Percentiles rank a stretch among this genome's conserved stretches.
Conservation (phyloP, 306 rosid species). For the Cicer judaicum region DNA sequence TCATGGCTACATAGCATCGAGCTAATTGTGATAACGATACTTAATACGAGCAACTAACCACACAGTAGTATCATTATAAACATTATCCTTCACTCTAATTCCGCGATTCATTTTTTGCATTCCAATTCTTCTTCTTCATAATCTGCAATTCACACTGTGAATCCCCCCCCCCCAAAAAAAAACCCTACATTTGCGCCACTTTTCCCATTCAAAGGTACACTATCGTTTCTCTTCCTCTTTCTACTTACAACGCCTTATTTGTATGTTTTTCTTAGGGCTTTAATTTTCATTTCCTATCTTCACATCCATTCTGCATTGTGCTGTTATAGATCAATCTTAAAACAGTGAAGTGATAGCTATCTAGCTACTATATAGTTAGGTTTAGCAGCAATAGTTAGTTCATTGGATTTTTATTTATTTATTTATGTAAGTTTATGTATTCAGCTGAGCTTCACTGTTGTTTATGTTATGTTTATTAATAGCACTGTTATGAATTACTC, state of each 20-base stretch:
- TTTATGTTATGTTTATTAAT: not conserved
- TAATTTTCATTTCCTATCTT: slow-evolving; percentile 3
- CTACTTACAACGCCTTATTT: not conserved
- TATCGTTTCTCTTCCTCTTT: not conserved
- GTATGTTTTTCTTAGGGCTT: slow-evolving; percentile 32
- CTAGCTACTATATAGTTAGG: too few species aligned
- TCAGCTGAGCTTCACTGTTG: not conserved
- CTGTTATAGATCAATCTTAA: not conserved
- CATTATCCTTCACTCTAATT: slow-evolving; percentile 13
- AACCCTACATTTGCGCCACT: slow-evolving; percentile 45
- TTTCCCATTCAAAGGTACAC: slow-evolving; percentile 23
- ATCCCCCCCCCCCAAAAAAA: slow-evolving; percentile 29
- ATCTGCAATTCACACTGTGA: slow-evolving; percentile 27
- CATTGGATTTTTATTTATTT: too few species aligned
- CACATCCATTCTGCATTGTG: not conserved
- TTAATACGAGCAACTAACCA: not conserved
- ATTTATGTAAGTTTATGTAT: too few species aligned
- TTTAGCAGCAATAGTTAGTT: not conserved
- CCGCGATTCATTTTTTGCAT: not conserved
- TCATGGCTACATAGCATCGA: not conserved
- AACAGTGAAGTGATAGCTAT: too few species aligned
- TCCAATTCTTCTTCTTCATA: not conserved
- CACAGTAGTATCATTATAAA: not conserved
- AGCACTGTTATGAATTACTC: not conserved
- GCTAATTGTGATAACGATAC: not conserved